Base-by-base conservation (phyloP, 2,329 filamentous ascomycete species). In the Verticillium nubilum region DNA sequence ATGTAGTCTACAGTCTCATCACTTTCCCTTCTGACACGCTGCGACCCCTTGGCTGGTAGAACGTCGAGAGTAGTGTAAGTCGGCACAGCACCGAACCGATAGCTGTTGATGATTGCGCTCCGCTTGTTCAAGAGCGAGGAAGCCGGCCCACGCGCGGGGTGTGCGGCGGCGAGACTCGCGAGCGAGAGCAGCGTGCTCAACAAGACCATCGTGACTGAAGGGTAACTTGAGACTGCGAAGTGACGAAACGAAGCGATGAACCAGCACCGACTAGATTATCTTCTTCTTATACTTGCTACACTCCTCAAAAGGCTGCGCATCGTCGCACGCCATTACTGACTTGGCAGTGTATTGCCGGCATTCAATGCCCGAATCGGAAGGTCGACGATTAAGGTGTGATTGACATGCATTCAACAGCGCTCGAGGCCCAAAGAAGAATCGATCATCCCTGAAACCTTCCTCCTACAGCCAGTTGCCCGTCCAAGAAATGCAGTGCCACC, bases 1-100 rank as follows among this genome's bases (percentile, higher is more conserved):
- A 77, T 69, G 57, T 76, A 77, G 53, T 50, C 42, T 68, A 54
- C 26, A 12, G 28, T 10, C 28, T 2, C 2, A 26, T 35, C 52
- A 5, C 29, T 13, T 23, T 54, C 25, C 25, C 52, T n/a, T 19
- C 10, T 50, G 42, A 23, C 10, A 7, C 42, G 42, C 19, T 50
- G 42, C 7, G 42, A 25, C 12, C 4, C 5, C 5, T 26, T 23
- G 9, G n/a, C 19, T 19, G 42, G 19, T 23, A 23, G 19, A 23
- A 13, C 42, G 19, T 50, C 42, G 25, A 50, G 13, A 12, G 42
- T 23, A 12, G 42, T 50, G 12, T 50, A 50, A 2, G n/a, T 50
- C 9, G 42, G 10, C 19, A 12, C 42, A 50, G 42, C 42, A 23
- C 42, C 42, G n/a, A 50, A 50, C 1, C 42, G 42, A 50, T 50